Evolutionary conservation across 2,329 filamentous ascomycete genomes (phyloP), one percentile per base, ranked within the genome.

Genomic region (Penicillium vulpinum): DNA sequence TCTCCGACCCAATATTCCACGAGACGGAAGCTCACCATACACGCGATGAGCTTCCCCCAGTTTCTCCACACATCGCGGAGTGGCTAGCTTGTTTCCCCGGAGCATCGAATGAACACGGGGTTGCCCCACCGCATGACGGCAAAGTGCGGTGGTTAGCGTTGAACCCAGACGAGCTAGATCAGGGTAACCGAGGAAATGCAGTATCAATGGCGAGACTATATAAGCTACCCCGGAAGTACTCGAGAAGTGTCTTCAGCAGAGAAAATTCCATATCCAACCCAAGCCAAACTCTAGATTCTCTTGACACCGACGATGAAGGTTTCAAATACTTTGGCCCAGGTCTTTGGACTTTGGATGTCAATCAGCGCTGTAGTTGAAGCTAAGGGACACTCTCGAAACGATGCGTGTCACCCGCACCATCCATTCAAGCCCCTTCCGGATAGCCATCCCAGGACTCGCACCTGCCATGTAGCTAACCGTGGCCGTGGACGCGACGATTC

Each of bases 401-500:
- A 67, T 2, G 63, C 62, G 11, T 67, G 70, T 52, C 61, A 65
- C 4, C 71, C 71, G 2, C 62, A 70, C 9, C 60, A 58, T 10
- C 64, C 71, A 11, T 73, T 73, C 61, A 61, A 59, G 26, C 67
- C 70, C 24, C 61, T 73, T 6, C 70, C 71, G 11, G 22, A 57
- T 7, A 71, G 64, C 24, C 47, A 59, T 10, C 51, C 57, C 5
- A 62, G 71, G 18, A 63, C 47, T 28, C 70, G 63, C 41, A 68
- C 67, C 29, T 73, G 71, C 51, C 60, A 70, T 50, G 71, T 73
- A 18, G 55, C 59, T 13, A 63, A 51, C 45, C 46, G 70, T 38
- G 71, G 67, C 6, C 47, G 72, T 45, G 70, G 71, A 4, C 54
- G 43, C 9, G 82, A 85, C 48, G 83, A 85, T 61, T 80, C 80